Evolutionary conservation across 768 basidiomycete species (phyloP), one percentile per base, ranked within the genome.

Genomic region (Trametopsis cervina): DNA sequence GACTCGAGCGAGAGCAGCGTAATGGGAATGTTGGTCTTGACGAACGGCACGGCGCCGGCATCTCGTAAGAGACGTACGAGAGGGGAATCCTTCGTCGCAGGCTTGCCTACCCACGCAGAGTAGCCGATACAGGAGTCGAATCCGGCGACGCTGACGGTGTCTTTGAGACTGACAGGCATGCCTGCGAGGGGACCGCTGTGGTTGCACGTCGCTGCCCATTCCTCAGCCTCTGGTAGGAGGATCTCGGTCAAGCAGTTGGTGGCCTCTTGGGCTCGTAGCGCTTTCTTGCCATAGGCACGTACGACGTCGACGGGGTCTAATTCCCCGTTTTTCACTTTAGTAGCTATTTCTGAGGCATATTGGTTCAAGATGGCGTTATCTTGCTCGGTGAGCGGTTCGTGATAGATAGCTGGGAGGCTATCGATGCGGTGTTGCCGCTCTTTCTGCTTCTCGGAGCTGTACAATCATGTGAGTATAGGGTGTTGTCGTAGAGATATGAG

Each of bases 101-200:
- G 71, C 52, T 60, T 66, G 48, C 60, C 69, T 46, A 60, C 68
- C 53, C 55, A 73, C 44, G 61, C 66, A 15, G 69, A 74, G 61
- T 65, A 70, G 17, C 75, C 75, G n/a, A 74, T 54, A n/a, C 73
- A 74, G n/a, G 73, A 64, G 53, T 76, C 74, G 35, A 66, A 67
- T 11, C 74, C 76, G 42, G 65, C 61, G 44, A 78, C 58, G 46
- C 69, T 63, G 48, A 71, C 60, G 25, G 63, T 67, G 59, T 78
- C 76, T 54, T 78, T 78, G 50, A 79, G 26, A 37, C 74, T 74
- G 52, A 78, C 63, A 5, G 69, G 75, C 27, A 78, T 66, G 20
- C 77, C 76, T 21, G 74, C 71, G 13, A 78, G 64, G 4, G 67
- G 59, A 17, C 52, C 57, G 0, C 57, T 50, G 10, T 46, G 51